A percentile compares a stretch with the other conserved stretches of the same genome.
Conservation (phyloP, 495 filamentous ascomycete genomes). For the Aspergillus leporis region DNA sequence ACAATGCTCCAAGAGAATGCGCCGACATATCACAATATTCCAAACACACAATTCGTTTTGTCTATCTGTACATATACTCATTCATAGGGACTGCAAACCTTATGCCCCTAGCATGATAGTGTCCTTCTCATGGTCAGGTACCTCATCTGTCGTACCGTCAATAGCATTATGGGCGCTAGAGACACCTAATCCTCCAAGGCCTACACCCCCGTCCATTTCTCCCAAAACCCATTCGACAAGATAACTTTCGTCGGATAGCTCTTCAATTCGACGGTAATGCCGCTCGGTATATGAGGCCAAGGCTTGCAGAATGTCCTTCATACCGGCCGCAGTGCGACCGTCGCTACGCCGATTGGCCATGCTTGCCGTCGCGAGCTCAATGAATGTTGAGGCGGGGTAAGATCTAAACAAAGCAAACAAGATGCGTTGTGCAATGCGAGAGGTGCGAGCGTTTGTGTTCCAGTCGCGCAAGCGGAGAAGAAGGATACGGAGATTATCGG, state of each 20-base stretch:
- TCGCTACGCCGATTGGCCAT: slow-evolving; percentile 38
- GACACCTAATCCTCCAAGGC: slow-evolving; percentile 36
- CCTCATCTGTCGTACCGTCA: slow-evolving; percentile 23
- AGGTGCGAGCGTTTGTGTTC: slow-evolving; percentile 93
- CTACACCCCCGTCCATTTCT: slow-evolving; percentile 80
- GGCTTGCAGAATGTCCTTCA: slow-evolving; percentile 81
- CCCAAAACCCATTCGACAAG: slow-evolving; percentile 87
- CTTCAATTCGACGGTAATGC: slow-evolving; percentile 84
- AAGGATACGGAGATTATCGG: slow-evolving; percentile 79
- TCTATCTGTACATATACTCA: slow-evolving; percentile 26
- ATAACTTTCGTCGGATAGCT: slow-evolving; percentile 91
- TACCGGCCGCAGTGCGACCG: slow-evolving; percentile 55
- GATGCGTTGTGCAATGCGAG: slow-evolving; percentile 82
- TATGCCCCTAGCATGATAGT: slow-evolving; percentile 46
- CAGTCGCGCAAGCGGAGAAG: slow-evolving; percentile 84
- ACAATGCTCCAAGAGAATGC: slow-evolving; percentile 23
- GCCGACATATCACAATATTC: slow-evolving; percentile 18
- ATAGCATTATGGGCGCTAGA: slow-evolving; percentile 10
- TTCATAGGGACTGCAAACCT: slow-evolving; percentile 6
- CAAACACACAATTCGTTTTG: slow-evolving; percentile 16
- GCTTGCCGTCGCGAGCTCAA: slow-evolving; percentile 59
- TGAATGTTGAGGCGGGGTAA: slow-evolving; percentile 72
- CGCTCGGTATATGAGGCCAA: slow-evolving; percentile 86
- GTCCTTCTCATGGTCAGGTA: slow-evolving; percentile 45
- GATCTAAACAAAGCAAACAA: slow-evolving; percentile 73